Evolutionary conservation across 2,329 filamentous ascomycete species (phyloP).

Genomic region (Alternaria sp.): DNA sequence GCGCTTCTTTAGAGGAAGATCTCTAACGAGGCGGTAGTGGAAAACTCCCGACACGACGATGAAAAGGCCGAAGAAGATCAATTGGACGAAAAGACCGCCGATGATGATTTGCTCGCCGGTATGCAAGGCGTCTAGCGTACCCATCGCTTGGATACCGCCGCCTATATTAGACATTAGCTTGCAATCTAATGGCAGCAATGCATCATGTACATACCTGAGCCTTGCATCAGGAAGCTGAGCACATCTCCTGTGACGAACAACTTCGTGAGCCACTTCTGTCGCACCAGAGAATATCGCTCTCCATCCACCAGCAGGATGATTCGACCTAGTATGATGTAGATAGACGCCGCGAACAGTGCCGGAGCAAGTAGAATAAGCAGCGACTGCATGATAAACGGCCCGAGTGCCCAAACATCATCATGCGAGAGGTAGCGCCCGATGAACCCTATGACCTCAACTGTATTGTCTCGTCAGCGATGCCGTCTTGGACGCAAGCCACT

Average conservation of each 20-base stretch:
- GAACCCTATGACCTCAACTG: slow-evolving; percentile 62
- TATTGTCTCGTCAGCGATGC: background rate
- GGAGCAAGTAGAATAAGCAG: slow-evolving; percentile 57
- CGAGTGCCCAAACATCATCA: slow-evolving; percentile 48
- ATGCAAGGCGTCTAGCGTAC: slow-evolving; percentile 12
- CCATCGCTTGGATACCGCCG: slow-evolving; percentile 27
- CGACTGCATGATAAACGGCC: slow-evolving; percentile 54
- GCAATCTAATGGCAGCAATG: slow-evolving; percentile 36
- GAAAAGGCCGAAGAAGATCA: slow-evolving; percentile 61
- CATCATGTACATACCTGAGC: slow-evolving; percentile 16
- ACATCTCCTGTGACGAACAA: slow-evolving; percentile 58
- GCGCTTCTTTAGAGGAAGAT: slow-evolving; percentile 12
- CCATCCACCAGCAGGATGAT: slow-evolving; percentile 52
- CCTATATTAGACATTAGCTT: slow-evolving; percentile 16
- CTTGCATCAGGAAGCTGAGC: slow-evolving; percentile 55
- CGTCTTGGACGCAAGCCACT: background rate
- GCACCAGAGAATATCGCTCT: slow-evolving; percentile 52
- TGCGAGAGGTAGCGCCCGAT: slow-evolving; percentile 55
- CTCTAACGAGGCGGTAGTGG: slow-evolving; percentile 26
- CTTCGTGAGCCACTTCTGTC: slow-evolving; percentile 53
- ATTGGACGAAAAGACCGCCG: slow-evolving; percentile 54
- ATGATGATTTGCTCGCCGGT: slow-evolving; percentile 32
- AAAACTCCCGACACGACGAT: slow-evolving; percentile 38
- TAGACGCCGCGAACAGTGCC: slow-evolving; percentile 57
- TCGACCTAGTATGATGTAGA: slow-evolving; percentile 60